Base-by-base conservation (phyloP, 2,329 filamentous ascomycete species). In the Apiospora kogelbergensis region DNA sequence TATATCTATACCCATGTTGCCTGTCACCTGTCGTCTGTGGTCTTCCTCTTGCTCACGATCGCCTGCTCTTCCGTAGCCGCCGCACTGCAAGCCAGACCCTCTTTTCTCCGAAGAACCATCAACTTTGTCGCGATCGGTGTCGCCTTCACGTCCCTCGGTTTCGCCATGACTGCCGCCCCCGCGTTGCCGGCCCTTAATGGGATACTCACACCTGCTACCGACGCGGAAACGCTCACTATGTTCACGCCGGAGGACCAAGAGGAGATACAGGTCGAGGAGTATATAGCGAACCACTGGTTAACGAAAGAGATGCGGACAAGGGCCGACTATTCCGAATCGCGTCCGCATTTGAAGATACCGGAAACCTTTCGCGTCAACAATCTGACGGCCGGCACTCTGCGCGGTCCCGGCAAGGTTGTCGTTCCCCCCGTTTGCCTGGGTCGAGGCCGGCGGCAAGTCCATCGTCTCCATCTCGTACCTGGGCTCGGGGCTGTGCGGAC, bases 281-380 rank as follows among this genome's bases (percentile, higher is more conserved):
- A 88, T 76, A 93, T 98, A 79, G 88, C 90, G 76, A 87, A 84
- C 63, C 94, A 96, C 81, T 91, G 93, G 1, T 79, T 97, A n/a
- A 86, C 91, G 5, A 78, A 84, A n/a, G 84, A 87, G 53, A 84
- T 98, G 65, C 91, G 95, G 63, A 80, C 81, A 22, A 86, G 92
- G 74, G 84, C 89, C 0, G 87, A 88, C 33, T 92, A 91, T 79
- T 86, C 84, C 42, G 94, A 97, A 79, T 91, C 91, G 42, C 88
- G 96, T 48, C 95, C 95, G 13, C 94, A 97, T 78, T 84, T 98
- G 78, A 96, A 95, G 81, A 92, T 98, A 76, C 94, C 95, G 0
- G 83, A 85, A 33, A 80, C 85, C 2, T 86, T 94, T 79, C 89
- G 92, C 46, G 81, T 82, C 2, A 90, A 93, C 78, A 97, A 91